Conservation (phyloP, 257 asterid species). For the Leptodermis oblonga region DNA sequence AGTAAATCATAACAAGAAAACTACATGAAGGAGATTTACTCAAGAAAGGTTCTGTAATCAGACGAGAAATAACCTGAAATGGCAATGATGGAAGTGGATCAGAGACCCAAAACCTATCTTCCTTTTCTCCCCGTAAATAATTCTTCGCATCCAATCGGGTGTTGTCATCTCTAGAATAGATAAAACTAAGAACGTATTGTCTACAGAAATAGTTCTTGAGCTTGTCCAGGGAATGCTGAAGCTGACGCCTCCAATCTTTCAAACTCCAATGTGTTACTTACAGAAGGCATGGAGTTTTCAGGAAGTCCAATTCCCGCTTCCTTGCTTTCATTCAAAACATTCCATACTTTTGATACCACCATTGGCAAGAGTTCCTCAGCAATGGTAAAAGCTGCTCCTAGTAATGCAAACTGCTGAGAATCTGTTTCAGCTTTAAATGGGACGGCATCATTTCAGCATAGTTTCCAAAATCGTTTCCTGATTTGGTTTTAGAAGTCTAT, state of each 20-base stretch:
- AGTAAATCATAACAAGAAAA: neutral
- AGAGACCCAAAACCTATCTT: conserved; percentile 49
- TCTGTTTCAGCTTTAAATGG: conserved; percentile 94
- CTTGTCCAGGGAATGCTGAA: conserved; percentile 91
- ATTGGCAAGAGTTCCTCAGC: conserved; percentile 96
- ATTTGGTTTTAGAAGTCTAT: too few relatives aligned
- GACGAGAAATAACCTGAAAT: conserved; percentile 60
- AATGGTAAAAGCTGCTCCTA: conserved; percentile 94
- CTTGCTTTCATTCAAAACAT: conserved; percentile 71
- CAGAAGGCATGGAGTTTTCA: conserved; percentile 50
- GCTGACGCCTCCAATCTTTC: conserved; percentile 93
- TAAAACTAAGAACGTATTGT: conserved; percentile 80
- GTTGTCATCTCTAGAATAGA: conserved; percentile 89
- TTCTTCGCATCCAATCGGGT: conserved; percentile 87
- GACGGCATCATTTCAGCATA: conserved; percentile 69
- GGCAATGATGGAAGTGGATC: conserved; percentile 97
- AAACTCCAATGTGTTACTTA: conserved; percentile 52
- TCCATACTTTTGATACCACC: conserved; percentile 91
- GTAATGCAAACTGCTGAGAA: conserved; percentile 85
- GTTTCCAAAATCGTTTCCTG: too few relatives aligned
- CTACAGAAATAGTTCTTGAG: conserved; percentile 87
- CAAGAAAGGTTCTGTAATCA: conserved; percentile 3
- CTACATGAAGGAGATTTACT: conserved; percentile 1
- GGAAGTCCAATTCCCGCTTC: conserved; percentile 54
- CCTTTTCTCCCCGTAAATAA: conserved; percentile 65